These are phyloP conservation scores for Yamadazyma songkhlaensis DNA, from an alignment of 1,139 yeast genomes.

Conservation along the genomic window DNA sequence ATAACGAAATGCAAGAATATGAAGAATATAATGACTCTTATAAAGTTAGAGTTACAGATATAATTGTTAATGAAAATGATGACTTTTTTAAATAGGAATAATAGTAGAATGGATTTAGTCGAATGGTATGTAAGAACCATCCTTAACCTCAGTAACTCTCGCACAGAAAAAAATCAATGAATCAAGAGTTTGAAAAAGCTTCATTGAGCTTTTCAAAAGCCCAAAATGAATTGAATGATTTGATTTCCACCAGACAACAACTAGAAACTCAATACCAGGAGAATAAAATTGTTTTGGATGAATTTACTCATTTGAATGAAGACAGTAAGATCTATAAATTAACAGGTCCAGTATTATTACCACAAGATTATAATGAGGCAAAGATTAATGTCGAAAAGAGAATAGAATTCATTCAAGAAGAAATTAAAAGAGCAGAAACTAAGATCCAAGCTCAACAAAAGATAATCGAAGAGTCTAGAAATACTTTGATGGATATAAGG, in stretches of 20 bases:
- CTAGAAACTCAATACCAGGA: slow-evolving; percentile 84
- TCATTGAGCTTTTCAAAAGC: slow-evolving; percentile 37
- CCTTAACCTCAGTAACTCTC: too few relatives aligned
- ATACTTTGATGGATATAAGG: slow-evolving; percentile 44
- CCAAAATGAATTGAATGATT: slow-evolving; percentile 39
- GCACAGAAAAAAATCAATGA: slow-evolving; percentile 8
- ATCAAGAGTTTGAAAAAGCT: slow-evolving; percentile 38
- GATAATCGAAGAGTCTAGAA: slow-evolving; percentile 48
- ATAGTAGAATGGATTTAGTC: too few relatives aligned
- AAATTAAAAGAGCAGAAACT: slow-evolving; percentile 66
- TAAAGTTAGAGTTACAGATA: slow-evolving; percentile 53
- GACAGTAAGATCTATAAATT: slow-evolving; percentile 76
- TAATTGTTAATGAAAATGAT: slow-evolving; percentile 42
- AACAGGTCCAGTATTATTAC: slow-evolving; percentile 88
- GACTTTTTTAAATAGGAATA: slow-evolving; percentile 19
- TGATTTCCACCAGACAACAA: slow-evolving; percentile 61
- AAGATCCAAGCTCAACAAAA: slow-evolving; percentile 54
- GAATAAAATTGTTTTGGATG: slow-evolving; percentile 85
- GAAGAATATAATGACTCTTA: slow-evolving; percentile 29
- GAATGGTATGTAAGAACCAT: too few relatives aligned
- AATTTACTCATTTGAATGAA: slow-evolving; percentile 60
- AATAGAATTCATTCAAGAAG: slow-evolving; percentile 77
- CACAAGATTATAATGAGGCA: slow-evolving; percentile 84
- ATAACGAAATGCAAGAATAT: slow-evolving; percentile 21
- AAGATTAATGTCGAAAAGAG: slow-evolving; percentile 80